phyloP scores from a whole-genome alignment of 177 flowering plant species.

The Vitis hybrid region DNA sequence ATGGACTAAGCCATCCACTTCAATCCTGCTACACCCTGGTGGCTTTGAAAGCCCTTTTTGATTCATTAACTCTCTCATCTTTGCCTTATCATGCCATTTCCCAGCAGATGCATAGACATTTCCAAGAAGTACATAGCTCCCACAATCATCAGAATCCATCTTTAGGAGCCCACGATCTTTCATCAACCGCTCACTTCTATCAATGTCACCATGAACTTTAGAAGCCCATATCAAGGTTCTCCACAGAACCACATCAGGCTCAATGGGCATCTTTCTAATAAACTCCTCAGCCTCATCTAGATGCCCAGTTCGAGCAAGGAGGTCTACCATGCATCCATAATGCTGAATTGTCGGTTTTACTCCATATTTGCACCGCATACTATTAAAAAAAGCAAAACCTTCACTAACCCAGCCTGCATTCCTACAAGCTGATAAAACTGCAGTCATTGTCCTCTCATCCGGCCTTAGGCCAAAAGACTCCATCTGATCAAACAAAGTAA shows the following conservation, averaged over 20 bases:
- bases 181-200: constrained; percentile 37
- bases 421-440: constrained; percentile 57
- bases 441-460: constrained; percentile 50
- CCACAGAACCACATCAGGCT: constrained; percentile 52
- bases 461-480: constrained; percentile 25
- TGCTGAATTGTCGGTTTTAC: constrained; percentile 52
- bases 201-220: constrained; percentile 39
- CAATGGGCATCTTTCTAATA: constrained; percentile 41
- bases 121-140: constrained; percentile 43
- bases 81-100: constrained; percentile 53
- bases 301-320: constrained; percentile 48
- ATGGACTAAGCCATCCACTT: constrained; percentile 42
- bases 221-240: constrained; percentile 50
- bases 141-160: constrained; percentile 29
- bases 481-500: constrained; percentile 41
- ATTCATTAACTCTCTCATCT: constrained; percentile 39
- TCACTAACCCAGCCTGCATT: constrained; percentile 45
- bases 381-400: constrained; percentile 29
- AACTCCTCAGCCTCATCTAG: constrained; percentile 50
- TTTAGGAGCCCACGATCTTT: constrained; percentile 27
- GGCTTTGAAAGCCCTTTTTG: constrained; percentile 40
- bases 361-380: constrained; percentile 35
- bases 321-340: constrained; percentile 60
- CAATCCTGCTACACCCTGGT: constrained; percentile 51
- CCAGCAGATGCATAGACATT: constrained; percentile 51